Conservation (phyloP, 2,329 filamentous ascomycete species). For the Fusarium cyanostomum region DNA sequence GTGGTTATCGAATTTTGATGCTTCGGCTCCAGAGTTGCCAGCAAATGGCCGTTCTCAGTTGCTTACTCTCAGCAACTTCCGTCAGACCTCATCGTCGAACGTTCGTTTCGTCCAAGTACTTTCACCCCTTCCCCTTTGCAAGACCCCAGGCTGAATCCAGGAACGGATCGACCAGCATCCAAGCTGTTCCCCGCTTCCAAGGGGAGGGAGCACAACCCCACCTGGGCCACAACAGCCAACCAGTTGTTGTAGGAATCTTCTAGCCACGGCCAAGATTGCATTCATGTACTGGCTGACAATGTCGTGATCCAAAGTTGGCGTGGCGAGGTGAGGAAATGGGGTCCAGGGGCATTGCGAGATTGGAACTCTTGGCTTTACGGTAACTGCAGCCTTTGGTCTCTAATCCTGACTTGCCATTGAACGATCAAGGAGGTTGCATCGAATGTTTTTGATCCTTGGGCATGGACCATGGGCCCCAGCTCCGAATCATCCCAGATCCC, state of each 20-base stretch:
- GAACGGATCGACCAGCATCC: slow-evolving; percentile 30
- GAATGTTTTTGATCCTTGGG: slow-evolving; percentile 8
- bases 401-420: background rate
- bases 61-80: background rate
- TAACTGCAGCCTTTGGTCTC: too few relatives aligned
- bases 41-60: background rate
- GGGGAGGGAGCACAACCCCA: slow-evolving; percentile 11
- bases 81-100: background rate
- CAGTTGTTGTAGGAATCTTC: background rate
- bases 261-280: background rate
- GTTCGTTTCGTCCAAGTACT: background rate
- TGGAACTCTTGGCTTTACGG: background rate
- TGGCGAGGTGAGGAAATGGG: background rate
- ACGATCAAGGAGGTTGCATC: slow-evolving; percentile 4
- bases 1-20: background rate
- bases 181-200: slow-evolving; percentile 33
- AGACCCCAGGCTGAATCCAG: background rate
- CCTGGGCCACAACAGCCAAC: background rate
- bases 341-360: background rate
- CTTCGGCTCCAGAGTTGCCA: background rate
- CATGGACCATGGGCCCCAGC: slow-evolving; percentile 14
- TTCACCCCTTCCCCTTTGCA: background rate
- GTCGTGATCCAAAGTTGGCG: background rate
- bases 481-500: slow-evolving; percentile 13
- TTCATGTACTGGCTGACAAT: background rate